Conservation (phyloP, 768 basidiomycete species). For the Sarcomyxa edulis region DNA sequence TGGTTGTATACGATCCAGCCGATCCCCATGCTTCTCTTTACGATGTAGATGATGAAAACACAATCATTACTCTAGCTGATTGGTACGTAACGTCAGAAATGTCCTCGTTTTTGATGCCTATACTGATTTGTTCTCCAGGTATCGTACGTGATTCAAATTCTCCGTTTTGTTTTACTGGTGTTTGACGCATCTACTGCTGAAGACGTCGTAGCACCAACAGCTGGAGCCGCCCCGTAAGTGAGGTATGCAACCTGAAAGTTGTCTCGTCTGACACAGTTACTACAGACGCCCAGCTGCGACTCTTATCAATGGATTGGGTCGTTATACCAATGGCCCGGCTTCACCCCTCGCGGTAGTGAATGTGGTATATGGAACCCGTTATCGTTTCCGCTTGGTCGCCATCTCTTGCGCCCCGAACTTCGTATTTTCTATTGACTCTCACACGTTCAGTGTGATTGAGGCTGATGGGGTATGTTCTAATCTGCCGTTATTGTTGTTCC, state of each 20-base stretch:
- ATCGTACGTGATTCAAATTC: neutral
- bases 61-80: slow-evolving; percentile 37
- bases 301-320: slow-evolving; percentile 42
- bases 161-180: no score
- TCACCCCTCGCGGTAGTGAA: slow-evolving; percentile 30
- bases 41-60: slow-evolving; percentile 41
- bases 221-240: slow-evolving; percentile 1
- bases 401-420: slow-evolving; percentile 29
- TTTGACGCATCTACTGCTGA: no score
- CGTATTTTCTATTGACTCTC: slow-evolving; percentile 20
- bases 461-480: slow-evolving; percentile 24
- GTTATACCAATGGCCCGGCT: slow-evolving; percentile 25
- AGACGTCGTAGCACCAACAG: no score
- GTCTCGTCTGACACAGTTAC: slow-evolving; percentile 8
- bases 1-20: slow-evolving; percentile 40
- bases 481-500: slow-evolving; percentile 19
- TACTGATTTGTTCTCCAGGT: slow-evolving; percentile 8
- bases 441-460: slow-evolving; percentile 27
- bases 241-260: neutral
- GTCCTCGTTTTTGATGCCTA: no score
- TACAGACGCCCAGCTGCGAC: slow-evolving; percentile 22
- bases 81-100: no score
- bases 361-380: slow-evolving; percentile 32
- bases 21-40: slow-evolving; percentile 37
- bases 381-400: slow-evolving; percentile 28